Evolutionary conservation across 805 yeast genomes (phyloP), one percentile per base, ranked within the genome.

Genomic region (Maudiozyma serrabonitensis): DNA sequence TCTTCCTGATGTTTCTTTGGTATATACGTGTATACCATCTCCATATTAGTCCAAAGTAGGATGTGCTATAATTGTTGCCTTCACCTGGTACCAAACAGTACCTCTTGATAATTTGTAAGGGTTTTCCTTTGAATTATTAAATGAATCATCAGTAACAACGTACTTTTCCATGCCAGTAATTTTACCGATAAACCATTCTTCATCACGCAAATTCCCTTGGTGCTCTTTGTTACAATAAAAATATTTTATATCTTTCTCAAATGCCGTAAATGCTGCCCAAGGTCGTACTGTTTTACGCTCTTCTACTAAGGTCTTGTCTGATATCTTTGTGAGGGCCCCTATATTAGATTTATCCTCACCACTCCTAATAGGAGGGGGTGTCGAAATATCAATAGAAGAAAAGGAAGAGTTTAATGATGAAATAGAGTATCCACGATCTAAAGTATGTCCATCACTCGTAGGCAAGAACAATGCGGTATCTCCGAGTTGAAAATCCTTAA

Each of bases 241-340:
- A 63, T 80, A 89, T 62, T 90, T 89, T 0, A 95, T 93, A 0
- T 87, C 83, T 1, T 91, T 95, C 13, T 60, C 61, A 49, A 86
- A 75, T 13, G 71, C 78, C 55, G 93, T 90, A 70, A 91, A 91
- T 1, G 95, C 95, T 0, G 96, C 96, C 98, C 98, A 91, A 0
- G 91, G 88, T 48, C 11, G 56, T 37, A 7, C 43, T 43, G 12
- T 44, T 47, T 11, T 16, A 35, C 18, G 23, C 4, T 21, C 23
- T 21, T 21, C 23, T 21, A 21, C 3, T 21, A 21, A 21, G 23
- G 23, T 35, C 16, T 16, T n/a, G 15, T 28, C 32, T 28, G 32
- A 11, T 28, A 28, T 28, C 32, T 28, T 28, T 6, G 32, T 11
- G 2, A 28, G 32, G 6, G 32, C 6, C 6, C 9, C 12, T 28